phyloP scores from a whole-genome alignment of 2,329 filamentous ascomycete species.

The Neonectria magnoliae region DNA sequence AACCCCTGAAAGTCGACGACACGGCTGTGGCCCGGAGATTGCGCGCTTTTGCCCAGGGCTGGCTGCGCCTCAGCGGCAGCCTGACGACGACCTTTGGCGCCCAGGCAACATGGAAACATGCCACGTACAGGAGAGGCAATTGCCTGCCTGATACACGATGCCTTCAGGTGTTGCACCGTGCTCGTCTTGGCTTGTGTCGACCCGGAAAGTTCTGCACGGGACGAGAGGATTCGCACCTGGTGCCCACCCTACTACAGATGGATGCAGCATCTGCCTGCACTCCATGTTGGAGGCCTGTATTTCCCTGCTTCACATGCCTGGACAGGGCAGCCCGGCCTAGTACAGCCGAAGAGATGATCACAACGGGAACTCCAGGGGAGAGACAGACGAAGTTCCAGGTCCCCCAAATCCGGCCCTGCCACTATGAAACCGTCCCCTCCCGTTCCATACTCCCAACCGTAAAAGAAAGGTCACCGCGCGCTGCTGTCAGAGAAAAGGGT shows the following conservation, averaged over 20 bases:
- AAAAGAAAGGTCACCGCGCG: neutral
- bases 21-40: conserved; percentile 3
- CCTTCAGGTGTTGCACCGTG: neutral
- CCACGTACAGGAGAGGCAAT: conserved; percentile 8
- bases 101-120: conserved; percentile 4
- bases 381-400: neutral
- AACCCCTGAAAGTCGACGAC: neutral
- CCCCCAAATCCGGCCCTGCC: neutral
- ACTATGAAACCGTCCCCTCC: neutral
- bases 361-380: neutral
- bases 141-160: conserved; percentile 6
- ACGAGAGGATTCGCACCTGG: neutral
- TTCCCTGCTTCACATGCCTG: neutral
- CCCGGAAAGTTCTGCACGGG: neutral
- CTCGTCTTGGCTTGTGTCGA: neutral
- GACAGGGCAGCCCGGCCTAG: neutral
- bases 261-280: neutral
- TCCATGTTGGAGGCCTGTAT: neutral
- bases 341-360: no score
- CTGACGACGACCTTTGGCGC: neutral
- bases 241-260: neutral
- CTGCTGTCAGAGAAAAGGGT: neutral
- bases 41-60: conserved; percentile 12
- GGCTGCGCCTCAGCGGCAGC: conserved; percentile 16
- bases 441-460: neutral